These are phyloP conservation scores for Phellinidium pouzarii DNA, from an alignment of 1,284 basidiomycete species.

Conservation along the genomic window DNA sequence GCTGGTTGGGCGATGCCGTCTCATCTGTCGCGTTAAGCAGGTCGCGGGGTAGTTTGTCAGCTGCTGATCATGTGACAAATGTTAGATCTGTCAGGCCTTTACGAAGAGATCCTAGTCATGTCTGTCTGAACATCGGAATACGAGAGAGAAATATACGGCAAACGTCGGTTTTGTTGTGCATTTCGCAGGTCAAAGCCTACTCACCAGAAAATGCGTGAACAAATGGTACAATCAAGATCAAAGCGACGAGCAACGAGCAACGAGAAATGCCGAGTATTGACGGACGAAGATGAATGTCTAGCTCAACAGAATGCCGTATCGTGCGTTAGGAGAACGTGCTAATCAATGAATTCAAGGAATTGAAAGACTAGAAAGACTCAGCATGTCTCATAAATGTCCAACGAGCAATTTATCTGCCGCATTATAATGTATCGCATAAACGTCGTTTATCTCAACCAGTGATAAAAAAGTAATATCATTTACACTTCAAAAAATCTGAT, in stretches of 20 bases:
- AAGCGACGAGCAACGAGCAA: neutral
- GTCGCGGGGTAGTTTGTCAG: too few relatives aligned
- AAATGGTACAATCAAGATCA: neutral
- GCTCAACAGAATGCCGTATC: neutral
- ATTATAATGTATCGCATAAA: neutral
- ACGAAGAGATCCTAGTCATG: too few relatives aligned
- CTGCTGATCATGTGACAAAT: too few relatives aligned
- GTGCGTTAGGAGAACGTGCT: neutral
- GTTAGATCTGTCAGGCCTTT: too few relatives aligned
- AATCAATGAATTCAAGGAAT: neutral
- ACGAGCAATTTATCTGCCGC: neutral
- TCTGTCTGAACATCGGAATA: neutral
- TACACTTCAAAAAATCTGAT: slow-evolving; percentile 32
- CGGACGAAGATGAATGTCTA: neutral
- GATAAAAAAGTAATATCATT: slow-evolving; percentile 32
- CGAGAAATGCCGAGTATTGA: neutral
- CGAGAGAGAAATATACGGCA: neutral
- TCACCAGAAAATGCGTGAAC: neutral
- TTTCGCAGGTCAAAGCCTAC: neutral
- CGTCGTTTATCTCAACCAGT: neutral
- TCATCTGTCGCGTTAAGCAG: neutral
- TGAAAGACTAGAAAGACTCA: neutral
- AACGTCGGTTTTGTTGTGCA: neutral
- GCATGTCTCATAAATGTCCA: neutral
- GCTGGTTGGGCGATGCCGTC: slow-evolving; percentile 3